Conservation (phyloP, 805 yeast genomes). For the Lipomyces kockii region DNA sequence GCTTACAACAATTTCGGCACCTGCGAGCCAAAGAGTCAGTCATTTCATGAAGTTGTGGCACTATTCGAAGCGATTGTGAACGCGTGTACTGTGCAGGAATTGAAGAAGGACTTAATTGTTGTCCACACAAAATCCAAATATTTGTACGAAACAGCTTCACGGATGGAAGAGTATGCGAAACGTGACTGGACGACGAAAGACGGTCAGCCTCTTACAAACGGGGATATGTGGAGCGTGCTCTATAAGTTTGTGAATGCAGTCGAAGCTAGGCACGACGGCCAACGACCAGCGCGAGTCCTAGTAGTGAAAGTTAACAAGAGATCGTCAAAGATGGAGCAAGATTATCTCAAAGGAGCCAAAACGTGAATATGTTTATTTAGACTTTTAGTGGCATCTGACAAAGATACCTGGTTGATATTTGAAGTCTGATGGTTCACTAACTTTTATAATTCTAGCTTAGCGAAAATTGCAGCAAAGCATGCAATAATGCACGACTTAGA, state of each 20-base stretch:
- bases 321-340: constrained; percentile 3
- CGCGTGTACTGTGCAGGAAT: constrained; percentile 1
- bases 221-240: constrained; percentile 5
- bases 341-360: constrained; percentile 12
- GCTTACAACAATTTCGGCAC: constrained; percentile 19
- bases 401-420: not conserved
- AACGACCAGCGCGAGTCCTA: not conserved
- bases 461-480: constrained; percentile 19
- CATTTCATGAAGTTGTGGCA: constrained; percentile 7
- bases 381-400: not conserved
- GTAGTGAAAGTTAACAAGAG: constrained; percentile 3
- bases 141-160: constrained; percentile 6
- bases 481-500: constrained; percentile 15
- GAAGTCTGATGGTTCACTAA: not conserved
- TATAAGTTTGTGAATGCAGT: not conserved
- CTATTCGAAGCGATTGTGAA: constrained; percentile 14
- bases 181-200: constrained; percentile 8
- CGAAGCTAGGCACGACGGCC: not conserved
- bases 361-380: constrained; percentile 7
- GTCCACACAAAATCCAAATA: constrained; percentile 19
- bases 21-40: constrained; percentile 6
- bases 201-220: not conserved
- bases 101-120: constrained; percentile 6
- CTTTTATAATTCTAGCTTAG: constrained; percentile 16
- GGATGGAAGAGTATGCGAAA: constrained; percentile 8